Evolutionary conservation across 305 asterid genomes (phyloP), one percentile per base, ranked within the genome.

Genomic region (Ilex paraguariensis): DNA sequence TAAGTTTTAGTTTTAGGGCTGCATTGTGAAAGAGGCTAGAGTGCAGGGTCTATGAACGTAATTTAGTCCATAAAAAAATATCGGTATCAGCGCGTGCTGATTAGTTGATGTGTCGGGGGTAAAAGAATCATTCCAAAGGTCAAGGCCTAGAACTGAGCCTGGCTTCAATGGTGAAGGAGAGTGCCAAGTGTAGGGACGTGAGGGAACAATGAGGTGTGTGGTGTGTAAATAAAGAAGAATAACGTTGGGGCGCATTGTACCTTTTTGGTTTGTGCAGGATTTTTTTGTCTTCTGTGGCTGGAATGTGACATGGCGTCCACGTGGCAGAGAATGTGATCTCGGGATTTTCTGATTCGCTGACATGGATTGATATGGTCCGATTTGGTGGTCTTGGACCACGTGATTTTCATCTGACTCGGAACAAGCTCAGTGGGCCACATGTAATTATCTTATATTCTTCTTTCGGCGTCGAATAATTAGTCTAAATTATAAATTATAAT

Each of bases 121-220:
- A 58, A 65, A 71, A 79, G 74, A 75, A 48, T 77, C 61, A 63
- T 74, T 75, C 62, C 65, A 15, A 45, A 61, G 13, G 51, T 13
- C 28, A 0, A 21, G 28, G 28, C 28, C 28, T 21, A 21, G 28
- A 21, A 21, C 28, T 2, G 2, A 21, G 28, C 28, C 28, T 21
- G 5, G 30, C 61, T 49, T 70, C 71, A 61, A 72, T 74, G 95
- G 95, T 73, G 65, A 48, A 56, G 56, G 66, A 50, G 45, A 40
- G 63, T 65, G 87, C 79, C 86, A 86, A 57, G 76, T 83, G 85
- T 76, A 50, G 64, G 72, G 15, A 54, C 14, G 10, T 6, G 13
- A 31, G 45, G 68, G 10, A 51, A 45, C 42, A 50, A 59, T 28
- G 59, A 14, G 3, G 39, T 45, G n/a, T 60, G 48, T 56, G 66